Percentiles rank a stretch among this genome's conserved stretches.
Conservation (phyloP, 73 alveolate species). For the Stentor roeselii region DNA sequence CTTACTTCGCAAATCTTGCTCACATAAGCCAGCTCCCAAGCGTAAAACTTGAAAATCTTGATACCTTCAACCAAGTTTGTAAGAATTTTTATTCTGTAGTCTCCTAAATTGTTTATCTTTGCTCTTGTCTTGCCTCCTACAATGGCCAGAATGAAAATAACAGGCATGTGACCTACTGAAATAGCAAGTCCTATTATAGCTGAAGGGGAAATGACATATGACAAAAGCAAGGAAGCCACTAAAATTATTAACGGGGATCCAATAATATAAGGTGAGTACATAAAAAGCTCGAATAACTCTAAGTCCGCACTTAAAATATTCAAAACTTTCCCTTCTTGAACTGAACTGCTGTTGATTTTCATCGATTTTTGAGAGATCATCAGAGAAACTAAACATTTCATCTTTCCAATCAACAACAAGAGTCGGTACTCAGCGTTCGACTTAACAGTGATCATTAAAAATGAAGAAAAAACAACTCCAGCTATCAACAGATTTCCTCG, state of each 20-base stretch:
- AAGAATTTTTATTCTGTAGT: slow-evolving; percentile 34
- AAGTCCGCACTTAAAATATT: background rate
- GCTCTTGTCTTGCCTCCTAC: background rate
- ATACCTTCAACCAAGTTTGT: slow-evolving; percentile 43
- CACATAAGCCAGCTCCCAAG: slow-evolving; percentile 44
- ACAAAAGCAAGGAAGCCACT: background rate
- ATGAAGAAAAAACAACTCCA: too few relatives aligned
- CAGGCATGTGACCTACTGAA: background rate
- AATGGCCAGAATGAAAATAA: background rate
- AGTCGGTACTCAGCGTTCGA: too few relatives aligned
- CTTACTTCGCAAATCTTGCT: slow-evolving; percentile 19
- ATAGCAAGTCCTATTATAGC: background rate
- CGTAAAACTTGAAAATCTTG: slow-evolving; percentile 37
- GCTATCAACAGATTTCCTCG: too few relatives aligned
- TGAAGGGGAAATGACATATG: background rate
- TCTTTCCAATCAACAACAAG: background rate
- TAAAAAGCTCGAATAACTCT: background rate
- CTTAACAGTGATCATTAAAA: too few relatives aligned
- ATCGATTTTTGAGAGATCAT: background rate
- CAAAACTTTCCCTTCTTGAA: background rate
- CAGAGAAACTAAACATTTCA: background rate
- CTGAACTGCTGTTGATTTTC: background rate
- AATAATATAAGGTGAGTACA: background rate
- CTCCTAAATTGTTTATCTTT: background rate
- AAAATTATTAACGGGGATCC: background rate